These are phyloP conservation scores for Tolypocladium nubicola DNA, from an alignment of 2,329 filamentous ascomycete species.

Conservation along the genomic window DNA sequence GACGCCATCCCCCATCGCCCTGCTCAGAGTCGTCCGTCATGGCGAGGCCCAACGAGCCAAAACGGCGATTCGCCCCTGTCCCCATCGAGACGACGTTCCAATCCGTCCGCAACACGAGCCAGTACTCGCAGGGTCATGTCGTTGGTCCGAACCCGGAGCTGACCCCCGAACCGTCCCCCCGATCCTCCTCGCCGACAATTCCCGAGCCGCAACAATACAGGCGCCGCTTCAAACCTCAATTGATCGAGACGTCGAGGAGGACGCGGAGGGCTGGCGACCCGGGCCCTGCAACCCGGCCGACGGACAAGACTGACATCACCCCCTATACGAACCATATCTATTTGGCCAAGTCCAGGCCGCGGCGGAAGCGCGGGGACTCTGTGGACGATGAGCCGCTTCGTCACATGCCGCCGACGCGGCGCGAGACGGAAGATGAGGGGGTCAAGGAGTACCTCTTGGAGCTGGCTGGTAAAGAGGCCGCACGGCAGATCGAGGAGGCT, in stretches of 20 bases:
- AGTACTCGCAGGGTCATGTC: neutral
- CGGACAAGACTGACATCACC: conserved; percentile 63
- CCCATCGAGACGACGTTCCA: conserved; percentile 64
- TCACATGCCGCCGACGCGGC: conserved; percentile 32
- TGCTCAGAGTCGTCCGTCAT: conserved; percentile 15
- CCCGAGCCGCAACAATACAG: conserved; percentile 28
- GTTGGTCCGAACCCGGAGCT: conserved; percentile 46
- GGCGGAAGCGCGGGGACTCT: conserved; percentile 19
- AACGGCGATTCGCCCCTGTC: conserved; percentile 54
- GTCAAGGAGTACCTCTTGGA: conserved; percentile 69
- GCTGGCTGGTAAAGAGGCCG: conserved; percentile 68
- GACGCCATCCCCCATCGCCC: neutral
- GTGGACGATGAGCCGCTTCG: conserved; percentile 19
- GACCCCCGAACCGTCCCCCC: conserved; percentile 42
- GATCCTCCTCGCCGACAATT: conserved; percentile 32
- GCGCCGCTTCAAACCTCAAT: conserved; percentile 60
- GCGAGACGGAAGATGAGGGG: conserved; percentile 65
- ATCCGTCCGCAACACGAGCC: conserved; percentile 32
- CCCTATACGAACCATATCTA: conserved; percentile 54
- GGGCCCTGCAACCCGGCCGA: conserved; percentile 49
- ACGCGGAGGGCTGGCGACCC: conserved; percentile 57
- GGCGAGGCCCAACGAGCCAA: conserved; percentile 29
- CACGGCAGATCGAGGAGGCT: conserved; percentile 68
- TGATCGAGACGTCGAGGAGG: conserved; percentile 71
- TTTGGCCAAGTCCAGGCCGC: conserved; percentile 28